A percentile compares a stretch with the other conserved stretches of the same genome.
Evolutionary conservation across 352 stramenopile species (phyloP).

Genomic region (Phytophthora agathidicida): DNA sequence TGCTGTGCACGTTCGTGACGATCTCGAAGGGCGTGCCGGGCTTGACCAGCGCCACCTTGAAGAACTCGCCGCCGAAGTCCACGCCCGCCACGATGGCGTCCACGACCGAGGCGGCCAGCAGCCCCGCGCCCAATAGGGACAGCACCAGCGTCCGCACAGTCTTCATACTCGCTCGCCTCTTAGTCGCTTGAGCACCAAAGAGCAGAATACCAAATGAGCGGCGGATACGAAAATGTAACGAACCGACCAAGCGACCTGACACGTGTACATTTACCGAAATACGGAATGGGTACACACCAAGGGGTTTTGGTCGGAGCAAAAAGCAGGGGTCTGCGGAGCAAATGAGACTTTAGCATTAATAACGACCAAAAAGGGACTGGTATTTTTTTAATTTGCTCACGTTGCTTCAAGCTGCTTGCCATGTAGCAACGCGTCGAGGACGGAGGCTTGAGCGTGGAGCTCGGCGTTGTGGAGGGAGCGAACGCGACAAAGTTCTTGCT

Average conservation of each 20-base stretch:
- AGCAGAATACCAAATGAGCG: no score
- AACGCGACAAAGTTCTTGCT: constrained; percentile 32
- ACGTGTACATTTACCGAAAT: no score
- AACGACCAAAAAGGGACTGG: constrained; percentile 20
- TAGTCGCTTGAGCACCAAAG: no score
- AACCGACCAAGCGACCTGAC: no score
- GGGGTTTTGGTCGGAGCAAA: no score
- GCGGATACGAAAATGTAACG: no score
- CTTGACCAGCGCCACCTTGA: constrained; percentile 89
- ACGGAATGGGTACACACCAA: no score
- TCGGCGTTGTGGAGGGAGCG: constrained; percentile 40
- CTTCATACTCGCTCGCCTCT: constrained; percentile 34
- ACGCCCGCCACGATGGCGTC: constrained; percentile 84
- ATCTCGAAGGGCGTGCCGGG: constrained; percentile 96
- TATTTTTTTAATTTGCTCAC: constrained; percentile 17
- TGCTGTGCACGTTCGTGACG: constrained; percentile 98
- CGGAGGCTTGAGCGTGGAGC: constrained; percentile 37
- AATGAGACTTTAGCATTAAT: no score
- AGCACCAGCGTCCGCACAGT: constrained; percentile 34
- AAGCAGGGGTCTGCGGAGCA: no score
- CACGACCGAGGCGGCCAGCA: constrained; percentile 38
- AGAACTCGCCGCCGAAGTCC: constrained; percentile 95
- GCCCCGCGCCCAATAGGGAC: constrained; percentile 37
- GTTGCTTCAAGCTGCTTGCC: constrained; percentile 21
- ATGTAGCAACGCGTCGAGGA: constrained; percentile 24